A percentile compares a stretch with the other conserved stretches of the same genome.
Conservation (phyloP, 2,329 filamentous ascomycete genomes). For the Aspergillus sp. region DNA sequence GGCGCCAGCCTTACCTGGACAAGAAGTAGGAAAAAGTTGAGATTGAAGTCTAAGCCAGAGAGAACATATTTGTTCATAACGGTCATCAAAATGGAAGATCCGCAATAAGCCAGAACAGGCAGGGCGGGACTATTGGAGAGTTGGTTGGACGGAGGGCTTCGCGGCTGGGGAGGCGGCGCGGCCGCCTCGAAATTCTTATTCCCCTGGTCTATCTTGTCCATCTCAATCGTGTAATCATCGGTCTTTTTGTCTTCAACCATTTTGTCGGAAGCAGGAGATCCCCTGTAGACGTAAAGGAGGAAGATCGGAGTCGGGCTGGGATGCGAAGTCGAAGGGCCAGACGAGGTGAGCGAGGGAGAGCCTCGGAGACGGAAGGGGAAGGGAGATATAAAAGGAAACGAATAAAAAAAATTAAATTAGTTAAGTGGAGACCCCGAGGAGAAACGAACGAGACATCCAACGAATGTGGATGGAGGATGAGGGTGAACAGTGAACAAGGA, state of each 20-base stretch:
- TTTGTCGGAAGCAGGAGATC: slow-evolving; percentile 26
- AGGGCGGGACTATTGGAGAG: slow-evolving; percentile 74
- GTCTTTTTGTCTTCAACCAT: slow-evolving; percentile 93
- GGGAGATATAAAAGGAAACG: not conserved
- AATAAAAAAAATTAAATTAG: slow-evolving; percentile 3
- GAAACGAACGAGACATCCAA: not conserved
- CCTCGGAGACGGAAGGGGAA: not conserved
- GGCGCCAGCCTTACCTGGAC: slow-evolving; percentile 70
- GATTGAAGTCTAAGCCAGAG: slow-evolving; percentile 85
- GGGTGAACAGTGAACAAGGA: not conserved
- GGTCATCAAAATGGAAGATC: slow-evolving; percentile 98
- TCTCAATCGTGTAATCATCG: slow-evolving; percentile 69
- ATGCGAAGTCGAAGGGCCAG: not conserved
- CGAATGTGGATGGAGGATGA: not conserved
- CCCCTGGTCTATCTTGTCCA: slow-evolving; percentile 59
- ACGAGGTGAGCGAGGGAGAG: not conserved
- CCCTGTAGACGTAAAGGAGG: slow-evolving; percentile 2
- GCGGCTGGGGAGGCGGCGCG: slow-evolving; percentile 37
- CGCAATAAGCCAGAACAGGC: slow-evolving; percentile 86
- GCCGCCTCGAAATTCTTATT: slow-evolving; percentile 48
- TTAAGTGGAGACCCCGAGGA: slow-evolving; percentile 1
- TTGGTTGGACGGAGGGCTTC: slow-evolving; percentile 39
- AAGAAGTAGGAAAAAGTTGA: slow-evolving; percentile 92
- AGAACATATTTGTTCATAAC: slow-evolving; percentile 99
- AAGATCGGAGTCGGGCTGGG: not conserved